Conservation (phyloP, 2,329 filamentous ascomycete species). For the Neurospora sp. region DNA sequence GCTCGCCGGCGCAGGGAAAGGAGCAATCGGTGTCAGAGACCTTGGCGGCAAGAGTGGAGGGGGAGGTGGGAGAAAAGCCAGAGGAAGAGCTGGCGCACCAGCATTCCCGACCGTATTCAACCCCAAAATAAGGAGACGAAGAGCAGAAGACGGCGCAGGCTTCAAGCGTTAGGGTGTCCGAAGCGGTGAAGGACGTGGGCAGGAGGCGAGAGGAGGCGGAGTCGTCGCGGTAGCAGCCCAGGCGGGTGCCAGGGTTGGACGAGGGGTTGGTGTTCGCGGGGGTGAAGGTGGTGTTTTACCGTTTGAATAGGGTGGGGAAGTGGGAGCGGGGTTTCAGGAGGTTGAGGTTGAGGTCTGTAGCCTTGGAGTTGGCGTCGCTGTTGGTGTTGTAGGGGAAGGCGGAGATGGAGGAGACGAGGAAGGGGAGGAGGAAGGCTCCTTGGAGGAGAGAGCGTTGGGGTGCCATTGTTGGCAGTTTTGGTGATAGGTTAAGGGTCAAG, state of each 20-base stretch:
- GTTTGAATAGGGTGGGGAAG: neutral
- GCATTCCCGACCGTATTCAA: conserved; percentile 30
- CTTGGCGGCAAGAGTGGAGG: conserved; percentile 14
- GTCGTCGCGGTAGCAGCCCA: conserved; percentile 11
- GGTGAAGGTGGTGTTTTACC: neutral
- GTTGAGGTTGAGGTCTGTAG: neutral
- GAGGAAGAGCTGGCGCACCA: conserved; percentile 23
- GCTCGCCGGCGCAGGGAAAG: conserved; percentile 14
- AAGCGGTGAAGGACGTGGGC: conserved; percentile 3
- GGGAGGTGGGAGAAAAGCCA: neutral
- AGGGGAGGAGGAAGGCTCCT: neutral
- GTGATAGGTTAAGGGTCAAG: neutral
- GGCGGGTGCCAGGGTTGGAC: neutral
- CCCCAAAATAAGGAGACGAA: conserved; percentile 25
- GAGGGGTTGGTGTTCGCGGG: no score
- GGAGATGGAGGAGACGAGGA: neutral
- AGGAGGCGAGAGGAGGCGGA: conserved; percentile 6
- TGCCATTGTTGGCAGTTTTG: neutral
- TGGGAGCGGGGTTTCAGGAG: neutral
- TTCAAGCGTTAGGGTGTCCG: conserved; percentile 21
- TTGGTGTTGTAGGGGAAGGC: neutral
- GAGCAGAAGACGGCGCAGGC: conserved; percentile 21
- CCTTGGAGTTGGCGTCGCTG: neutral
- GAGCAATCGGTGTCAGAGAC: conserved; percentile 15
- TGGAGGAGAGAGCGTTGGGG: neutral